Base-by-base conservation (phyloP, 345 rosid genomes). In the Arabidopsis suecica region DNA sequence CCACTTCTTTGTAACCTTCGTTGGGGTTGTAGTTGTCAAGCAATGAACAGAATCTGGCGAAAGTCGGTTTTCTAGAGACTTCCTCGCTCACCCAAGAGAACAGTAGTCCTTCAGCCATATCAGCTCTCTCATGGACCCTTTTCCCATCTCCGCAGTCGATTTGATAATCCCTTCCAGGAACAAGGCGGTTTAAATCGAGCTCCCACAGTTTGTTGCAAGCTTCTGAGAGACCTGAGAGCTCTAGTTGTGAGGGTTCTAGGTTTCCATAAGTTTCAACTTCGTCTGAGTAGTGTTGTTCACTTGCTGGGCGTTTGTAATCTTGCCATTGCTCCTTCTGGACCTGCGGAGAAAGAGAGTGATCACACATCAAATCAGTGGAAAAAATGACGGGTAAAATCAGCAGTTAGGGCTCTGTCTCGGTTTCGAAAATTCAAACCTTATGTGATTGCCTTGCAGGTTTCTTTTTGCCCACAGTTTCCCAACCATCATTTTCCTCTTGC, bases 111-210 rank as follows among this genome's bases (percentile, higher is more conserved):
- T 86, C 81, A 18, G 97, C 98, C 91, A 84, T 84, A 77, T 94
- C 98, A 12, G 83, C 77, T 77, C 73, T 86, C 62, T 86, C 83
- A 74, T 83, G 84, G 40, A 89, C 91, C 81, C 88, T 91, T 79
- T 91, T 94, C 48, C 97, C 98, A 55, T 86, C 98, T 67, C 96
- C 98, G 47, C 93, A 88, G 69, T 94, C 98, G 69, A 94, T 94
- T 78, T 81, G 81, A 51, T 94, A 94, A 75, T 91, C 95, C 78
- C 75, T 88, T 60, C 91, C 91, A 13, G 98, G 98, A 25, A 80
- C 74, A 78, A 91, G 81, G 41, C 97, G 92, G 80, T 90, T 91
- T 0, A 57, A 57, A 66, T 94, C 97, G 13, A 91, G 93, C 79
- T 94, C 88, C 97, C 98, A 94, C 40, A 94, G 91, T 80, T 70